These are phyloP conservation scores for Rhizoclosmatium sp. DNA, from an alignment of 192 early-diverging fungal genomes.

Conservation along the genomic window DNA sequence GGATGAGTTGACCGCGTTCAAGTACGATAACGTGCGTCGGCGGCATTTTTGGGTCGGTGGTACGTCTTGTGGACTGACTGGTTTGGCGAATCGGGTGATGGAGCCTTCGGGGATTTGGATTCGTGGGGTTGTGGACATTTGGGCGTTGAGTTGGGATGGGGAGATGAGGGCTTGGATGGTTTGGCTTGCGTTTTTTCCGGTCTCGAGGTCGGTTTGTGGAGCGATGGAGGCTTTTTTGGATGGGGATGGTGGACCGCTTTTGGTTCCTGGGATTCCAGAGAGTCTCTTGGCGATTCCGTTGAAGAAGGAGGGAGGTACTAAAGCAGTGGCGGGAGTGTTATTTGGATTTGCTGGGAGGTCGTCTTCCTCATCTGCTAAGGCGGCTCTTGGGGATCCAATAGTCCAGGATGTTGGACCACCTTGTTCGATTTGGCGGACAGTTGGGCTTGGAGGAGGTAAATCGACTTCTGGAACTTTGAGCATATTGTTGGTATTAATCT, in stretches of 20 bases:
- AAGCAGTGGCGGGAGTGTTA: conserved; percentile 7
- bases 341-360: conserved; percentile 14
- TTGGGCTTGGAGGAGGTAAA: conserved; percentile 50
- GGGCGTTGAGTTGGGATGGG: neutral
- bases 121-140: neutral
- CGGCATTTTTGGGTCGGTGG: conserved; percentile 45
- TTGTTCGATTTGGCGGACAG: conserved; percentile 50
- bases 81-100: conserved; percentile 53
- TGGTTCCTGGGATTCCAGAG: neutral
- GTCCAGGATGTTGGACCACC: conserved; percentile 52
- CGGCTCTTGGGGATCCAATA: conserved; percentile 45
- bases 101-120: conserved; percentile 43
- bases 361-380: conserved; percentile 47
- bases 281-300: neutral
- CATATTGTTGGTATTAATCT: neutral
- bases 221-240: neutral
- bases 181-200: neutral
- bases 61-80: conserved; percentile 31
- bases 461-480: neutral
- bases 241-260: neutral
- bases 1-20: conserved; percentile 51
- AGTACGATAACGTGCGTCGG: conserved; percentile 52
- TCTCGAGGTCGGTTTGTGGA: neutral
- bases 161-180: conserved; percentile 26
- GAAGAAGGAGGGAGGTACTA: neutral